These are phyloP conservation scores for Chrysanthemum makinoi DNA, from an alignment of 129 eudicot genomes.

Conservation along the genomic window DNA sequence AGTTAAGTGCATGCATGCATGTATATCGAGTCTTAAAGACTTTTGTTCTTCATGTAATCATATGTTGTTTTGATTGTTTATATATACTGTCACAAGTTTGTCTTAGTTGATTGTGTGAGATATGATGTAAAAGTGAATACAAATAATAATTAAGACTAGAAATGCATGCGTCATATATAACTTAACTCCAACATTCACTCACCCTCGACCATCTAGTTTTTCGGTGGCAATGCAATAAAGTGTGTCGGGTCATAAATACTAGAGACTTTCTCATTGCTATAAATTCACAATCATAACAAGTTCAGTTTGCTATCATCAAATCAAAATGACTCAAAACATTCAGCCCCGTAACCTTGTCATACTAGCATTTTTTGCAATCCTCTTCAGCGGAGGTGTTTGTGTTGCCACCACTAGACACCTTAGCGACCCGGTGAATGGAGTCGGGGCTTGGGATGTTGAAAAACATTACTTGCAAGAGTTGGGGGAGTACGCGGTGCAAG, in stretches of 20 bases:
- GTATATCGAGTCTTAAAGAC: no score
- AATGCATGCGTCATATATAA: not conserved
- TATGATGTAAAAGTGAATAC: no score
- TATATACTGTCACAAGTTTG: no score
- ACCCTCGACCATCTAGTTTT: not conserved
- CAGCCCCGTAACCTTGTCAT: not conserved
- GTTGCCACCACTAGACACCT: not conserved
- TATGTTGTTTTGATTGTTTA: no score
- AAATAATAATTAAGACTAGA: no score
- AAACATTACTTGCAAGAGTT: slow-evolving; percentile 16
- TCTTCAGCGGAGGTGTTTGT: not conserved
- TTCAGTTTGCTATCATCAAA: not conserved
- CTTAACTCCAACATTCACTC: not conserved
- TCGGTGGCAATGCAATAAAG: not conserved
- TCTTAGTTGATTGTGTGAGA: no score
- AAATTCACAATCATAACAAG: not conserved
- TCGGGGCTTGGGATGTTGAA: slow-evolving; percentile 10
- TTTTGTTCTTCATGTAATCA: no score
- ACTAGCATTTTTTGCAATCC: not conserved
- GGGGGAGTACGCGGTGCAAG: slow-evolving; percentile 31
- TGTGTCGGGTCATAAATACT: not conserved
- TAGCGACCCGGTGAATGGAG: not conserved
- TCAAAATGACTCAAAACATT: not conserved
- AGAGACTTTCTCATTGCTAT: not conserved
- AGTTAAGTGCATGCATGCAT: no score